Evolutionary conservation across 306 rosid genomes (phyloP).

Genomic region (Trichosanthes cucumerina): DNA sequence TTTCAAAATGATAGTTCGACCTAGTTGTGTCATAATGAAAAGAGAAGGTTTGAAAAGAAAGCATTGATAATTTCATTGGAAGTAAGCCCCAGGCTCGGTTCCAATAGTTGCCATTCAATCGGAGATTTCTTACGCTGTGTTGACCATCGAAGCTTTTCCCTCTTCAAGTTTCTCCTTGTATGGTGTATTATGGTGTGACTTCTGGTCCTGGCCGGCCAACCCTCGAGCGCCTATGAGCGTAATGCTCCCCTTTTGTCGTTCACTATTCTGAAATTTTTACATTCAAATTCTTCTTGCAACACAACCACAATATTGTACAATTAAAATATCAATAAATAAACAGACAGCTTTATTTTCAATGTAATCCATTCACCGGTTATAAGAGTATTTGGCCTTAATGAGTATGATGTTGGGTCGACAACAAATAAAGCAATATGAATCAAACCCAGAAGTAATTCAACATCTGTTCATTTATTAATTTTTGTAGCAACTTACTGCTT

Average conservation of each 20-base stretch:
- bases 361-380: background rate
- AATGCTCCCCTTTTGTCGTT: background rate
- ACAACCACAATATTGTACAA: constrained; percentile 4
- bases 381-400: background rate
- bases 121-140: background rate
- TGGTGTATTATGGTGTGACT: background rate
- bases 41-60: background rate
- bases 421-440: background rate
- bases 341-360: background rate
- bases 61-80: background rate
- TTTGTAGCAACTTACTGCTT: constrained; percentile 21
- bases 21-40: background rate
- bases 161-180: background rate
- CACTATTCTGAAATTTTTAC: background rate
- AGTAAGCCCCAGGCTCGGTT: background rate
- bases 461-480: constrained; percentile 10
- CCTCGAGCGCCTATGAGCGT: background rate
- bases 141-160: background rate
- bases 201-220: background rate
- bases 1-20: background rate
- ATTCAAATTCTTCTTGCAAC: constrained; percentile 13
- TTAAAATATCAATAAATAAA: constrained; percentile 6
- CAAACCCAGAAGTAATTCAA: background rate
- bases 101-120: background rate
- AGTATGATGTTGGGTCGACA: background rate